Evolutionary conservation across 1,139 yeast genomes (phyloP), one percentile per base, ranked within the genome.

Genomic region (Hanseniaspora sp.): DNA sequence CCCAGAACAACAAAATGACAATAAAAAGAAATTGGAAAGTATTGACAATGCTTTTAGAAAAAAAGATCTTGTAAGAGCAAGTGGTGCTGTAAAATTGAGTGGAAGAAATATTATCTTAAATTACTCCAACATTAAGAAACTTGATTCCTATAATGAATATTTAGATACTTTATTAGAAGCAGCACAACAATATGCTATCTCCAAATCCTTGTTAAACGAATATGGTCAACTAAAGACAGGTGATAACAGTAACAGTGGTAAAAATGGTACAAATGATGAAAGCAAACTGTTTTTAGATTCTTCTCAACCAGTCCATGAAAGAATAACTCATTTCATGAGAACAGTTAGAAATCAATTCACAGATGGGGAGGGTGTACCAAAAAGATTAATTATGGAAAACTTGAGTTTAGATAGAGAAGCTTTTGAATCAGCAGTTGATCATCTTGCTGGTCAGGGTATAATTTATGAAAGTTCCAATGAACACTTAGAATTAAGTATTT

Each of bases 111-210:
- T 82, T 58, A 77, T 76, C 56, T 71, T 87, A 41, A 87, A 81
- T 62, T 79, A 82, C 57, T 79, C 85, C 12, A 75, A 77, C 5
- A 76, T 87, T 53, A 75, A 75, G 37, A 77, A 75, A 53, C 71
- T 88, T 13, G 74, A 73, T 8, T 90, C 86, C 63, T 83, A 78
- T 65, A 86, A 87, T 65, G 85, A 84, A 63, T 80, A 88, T 23
- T 65, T 84, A 38, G 83, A 86, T 62, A 96, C 90, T 66, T 79
- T 80, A 61, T 71, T 90, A 56, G 79, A 81, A 59, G 92, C 92
- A 6, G 78, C 86, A 52, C 74, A 78, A 57, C 74, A 77, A 55
- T 90, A 83, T 56, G 75, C 74, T 56, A 74, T 78, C n/a, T 64
- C 67, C 12, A 59, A 59, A 30, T 65, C 65, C 37, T 64, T 59